Percentiles rank a stretch among this genome's conserved stretches.
Evolutionary conservation across 2,329 filamentous ascomycete genomes (phyloP).

Genomic region (Fusarium sp.): DNA sequence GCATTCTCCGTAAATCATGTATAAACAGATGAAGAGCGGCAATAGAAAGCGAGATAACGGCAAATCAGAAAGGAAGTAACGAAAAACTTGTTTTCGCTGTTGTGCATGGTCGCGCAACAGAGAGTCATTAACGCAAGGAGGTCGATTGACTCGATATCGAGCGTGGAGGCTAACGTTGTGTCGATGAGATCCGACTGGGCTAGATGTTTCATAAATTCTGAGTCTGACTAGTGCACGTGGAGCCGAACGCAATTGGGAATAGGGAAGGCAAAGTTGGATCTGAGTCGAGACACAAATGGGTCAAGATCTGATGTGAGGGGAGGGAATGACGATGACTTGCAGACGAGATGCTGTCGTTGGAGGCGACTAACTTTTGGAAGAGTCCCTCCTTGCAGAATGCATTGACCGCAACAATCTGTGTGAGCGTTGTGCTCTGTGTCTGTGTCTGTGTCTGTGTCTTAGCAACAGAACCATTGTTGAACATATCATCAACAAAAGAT

Average conservation of each 20-base stretch:
- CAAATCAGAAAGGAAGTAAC: not conserved
- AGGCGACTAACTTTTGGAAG: not conserved
- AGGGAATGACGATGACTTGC: conserved; percentile 21
- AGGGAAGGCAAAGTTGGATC: conserved; percentile 17
- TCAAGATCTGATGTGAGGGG: conserved; percentile 29
- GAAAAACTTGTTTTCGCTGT: conserved; percentile 10
- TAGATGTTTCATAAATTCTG: conserved; percentile 26
- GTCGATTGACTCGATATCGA: not conserved
- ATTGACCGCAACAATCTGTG: not conserved
- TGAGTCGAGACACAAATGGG: conserved; percentile 23
- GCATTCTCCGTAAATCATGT: conserved; percentile 8
- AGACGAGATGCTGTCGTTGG: not conserved
- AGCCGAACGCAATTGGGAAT: conserved; percentile 18
- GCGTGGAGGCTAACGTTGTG: conserved; percentile 3
- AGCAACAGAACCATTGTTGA: not conserved
- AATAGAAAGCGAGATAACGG: not conserved
- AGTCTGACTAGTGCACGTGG: conserved; percentile 38
- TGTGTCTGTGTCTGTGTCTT: not conserved
- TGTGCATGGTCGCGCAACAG: conserved; percentile 13
- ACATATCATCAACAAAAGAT: not conserved
- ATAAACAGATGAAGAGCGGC: conserved; percentile 12
- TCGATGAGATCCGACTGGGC: conserved; percentile 22
- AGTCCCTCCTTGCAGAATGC: conserved; percentile 7
- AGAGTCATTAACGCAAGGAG: conserved; percentile 24
- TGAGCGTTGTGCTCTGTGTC: not conserved